A percentile compares a stretch with the other conserved stretches of the same genome.
These are phyloP conservation scores for Juncus inflexus DNA, from an alignment of 176 grass and related monocot species.

Conservation along the genomic window DNA sequence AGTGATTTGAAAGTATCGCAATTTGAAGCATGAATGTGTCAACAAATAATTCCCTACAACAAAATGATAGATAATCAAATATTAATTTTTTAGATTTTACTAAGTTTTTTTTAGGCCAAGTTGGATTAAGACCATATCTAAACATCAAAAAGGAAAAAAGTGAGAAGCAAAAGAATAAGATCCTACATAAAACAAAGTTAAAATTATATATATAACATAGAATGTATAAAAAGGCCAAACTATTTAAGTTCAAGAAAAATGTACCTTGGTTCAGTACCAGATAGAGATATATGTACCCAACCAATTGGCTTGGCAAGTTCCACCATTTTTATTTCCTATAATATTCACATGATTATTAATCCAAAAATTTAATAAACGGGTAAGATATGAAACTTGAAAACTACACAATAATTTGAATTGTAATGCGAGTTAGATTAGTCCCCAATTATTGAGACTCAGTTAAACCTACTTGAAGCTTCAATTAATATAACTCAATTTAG, in stretches of 20 bases:
- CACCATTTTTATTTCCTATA: constrained; percentile 92
- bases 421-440: no score
- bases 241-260: not conserved
- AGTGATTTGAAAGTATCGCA: constrained; percentile 72
- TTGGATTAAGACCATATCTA: no score
- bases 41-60: constrained; percentile 77
- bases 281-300: constrained; percentile 89
- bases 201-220: not conserved
- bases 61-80: not conserved
- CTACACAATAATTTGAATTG: no score
- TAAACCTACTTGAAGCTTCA: not conserved
- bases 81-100: no score
- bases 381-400: not conserved
- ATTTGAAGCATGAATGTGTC: constrained; percentile 97
- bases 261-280: constrained; percentile 78
- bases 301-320: constrained; percentile 87
- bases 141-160: constrained; percentile 1
- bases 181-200: not conserved
- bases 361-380: not conserved
- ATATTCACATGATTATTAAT: constrained; percentile 1
- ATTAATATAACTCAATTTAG: not conserved
- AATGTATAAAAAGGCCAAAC: constrained; percentile 4
- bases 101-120: no score
- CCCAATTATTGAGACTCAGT: no score
- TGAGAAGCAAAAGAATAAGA: not conserved